Evolutionary conservation across 73 alveolate species (phyloP).

Genomic region (Blepharisma stoltei): DNA sequence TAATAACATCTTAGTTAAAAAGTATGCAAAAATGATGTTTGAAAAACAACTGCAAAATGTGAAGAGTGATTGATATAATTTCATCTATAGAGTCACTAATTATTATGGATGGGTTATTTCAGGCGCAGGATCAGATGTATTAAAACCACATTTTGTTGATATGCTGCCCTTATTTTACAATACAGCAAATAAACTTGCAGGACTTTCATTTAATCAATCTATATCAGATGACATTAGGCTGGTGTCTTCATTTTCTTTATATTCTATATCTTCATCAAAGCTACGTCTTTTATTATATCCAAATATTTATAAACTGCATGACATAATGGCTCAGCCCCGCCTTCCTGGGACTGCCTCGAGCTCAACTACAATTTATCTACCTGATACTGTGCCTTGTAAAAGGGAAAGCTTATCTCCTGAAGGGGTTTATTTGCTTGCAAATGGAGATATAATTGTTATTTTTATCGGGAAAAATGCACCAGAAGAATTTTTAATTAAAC

Average conservation of each 20-base stretch:
- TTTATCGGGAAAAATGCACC: neutral
- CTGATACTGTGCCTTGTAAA: neutral
- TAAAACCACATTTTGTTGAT: slow-evolving; percentile 44
- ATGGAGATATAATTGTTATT: neutral
- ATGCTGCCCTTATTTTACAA: slow-evolving; percentile 41
- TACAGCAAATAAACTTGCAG: slow-evolving; percentile 41
- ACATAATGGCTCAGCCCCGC: neutral
- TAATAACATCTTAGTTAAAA: slow-evolving; percentile 26
- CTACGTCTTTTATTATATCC: slow-evolving; percentile 44
- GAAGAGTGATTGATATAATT: slow-evolving; percentile 28
- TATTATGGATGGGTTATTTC: slow-evolving; percentile 13
- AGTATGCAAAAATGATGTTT: slow-evolving; percentile 8
- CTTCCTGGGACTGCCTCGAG: neutral
- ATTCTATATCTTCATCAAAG: slow-evolving; percentile 36
- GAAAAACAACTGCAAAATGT: slow-evolving; percentile 37
- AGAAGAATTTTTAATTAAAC: neutral
- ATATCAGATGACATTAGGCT: slow-evolving; percentile 29
- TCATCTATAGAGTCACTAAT: slow-evolving; percentile 20
- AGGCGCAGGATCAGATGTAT: slow-evolving; percentile 38
- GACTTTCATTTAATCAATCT: neutral
- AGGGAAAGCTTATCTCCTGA: neutral
- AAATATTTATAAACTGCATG: slow-evolving; percentile 37
- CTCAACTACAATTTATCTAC: neutral
- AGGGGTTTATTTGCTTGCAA: neutral
- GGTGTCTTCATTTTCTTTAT: slow-evolving; percentile 21